Percentiles rank a stretch among this genome's conserved stretches.
phyloP scores from a whole-genome alignment of 2,329 filamentous ascomycete species.

The Monilinia aucupariae region DNA sequence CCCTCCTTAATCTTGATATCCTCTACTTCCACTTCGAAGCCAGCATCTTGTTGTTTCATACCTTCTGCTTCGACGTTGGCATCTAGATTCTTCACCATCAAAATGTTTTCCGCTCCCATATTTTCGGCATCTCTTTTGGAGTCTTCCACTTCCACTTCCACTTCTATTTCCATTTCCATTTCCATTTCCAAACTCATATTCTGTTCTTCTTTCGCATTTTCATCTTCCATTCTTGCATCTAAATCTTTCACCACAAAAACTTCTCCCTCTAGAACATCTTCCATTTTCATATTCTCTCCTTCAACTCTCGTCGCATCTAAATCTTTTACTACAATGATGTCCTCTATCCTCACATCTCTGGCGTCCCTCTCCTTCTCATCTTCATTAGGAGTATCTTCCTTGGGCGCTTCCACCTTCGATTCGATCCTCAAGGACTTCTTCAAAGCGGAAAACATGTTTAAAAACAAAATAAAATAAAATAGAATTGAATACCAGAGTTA shows the following conservation, averaged over 20 bases:
- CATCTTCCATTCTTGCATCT: background rate
- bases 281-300: background rate
- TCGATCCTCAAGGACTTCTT: constrained; percentile 8
- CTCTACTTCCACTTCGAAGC: background rate
- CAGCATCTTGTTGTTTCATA: background rate
- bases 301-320: background rate
- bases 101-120: background rate
- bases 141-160: background rate
- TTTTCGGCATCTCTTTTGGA: background rate
- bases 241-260: constrained; percentile 2
- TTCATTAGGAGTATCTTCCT: background rate
- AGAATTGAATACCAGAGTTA: background rate
- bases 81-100: background rate
- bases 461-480: background rate
- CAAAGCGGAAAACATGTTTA: constrained; percentile 5
- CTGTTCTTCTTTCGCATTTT: background rate
- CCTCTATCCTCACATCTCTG: background rate
- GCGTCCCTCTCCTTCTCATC: background rate
- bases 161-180: background rate
- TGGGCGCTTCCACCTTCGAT: background rate
- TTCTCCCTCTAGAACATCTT: background rate
- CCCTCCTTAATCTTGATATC: no score
- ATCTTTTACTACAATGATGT: background rate
- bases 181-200: background rate
- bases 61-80: background rate